Evolutionary conservation across 2,329 filamentous ascomycete species (phyloP).

Genomic region (Penicillium freii): DNA sequence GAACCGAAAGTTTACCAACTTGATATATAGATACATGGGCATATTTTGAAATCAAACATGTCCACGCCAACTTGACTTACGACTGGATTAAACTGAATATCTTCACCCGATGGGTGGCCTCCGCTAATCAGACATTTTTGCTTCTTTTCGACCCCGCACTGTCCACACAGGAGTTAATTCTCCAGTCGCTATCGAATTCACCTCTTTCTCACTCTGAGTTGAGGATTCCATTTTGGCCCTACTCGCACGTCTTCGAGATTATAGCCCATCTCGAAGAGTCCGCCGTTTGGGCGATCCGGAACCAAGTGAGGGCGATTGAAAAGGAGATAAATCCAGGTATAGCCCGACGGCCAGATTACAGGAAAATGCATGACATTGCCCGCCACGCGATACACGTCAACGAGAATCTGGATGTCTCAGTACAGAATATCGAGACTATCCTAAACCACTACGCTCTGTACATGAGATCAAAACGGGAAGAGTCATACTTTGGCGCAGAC

Average conservation of each 20-base stretch:
- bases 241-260: not conserved
- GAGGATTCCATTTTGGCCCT: not conserved
- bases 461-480: too few relatives aligned
- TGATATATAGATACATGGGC: conserved; percentile 16
- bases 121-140: not conserved
- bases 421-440: not conserved
- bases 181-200: not conserved
- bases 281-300: not conserved
- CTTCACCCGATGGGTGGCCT: conserved; percentile 7
- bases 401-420: not conserved
- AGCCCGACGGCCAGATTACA: not conserved
- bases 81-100: conserved; percentile 17
- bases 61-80: not conserved
- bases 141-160: not conserved
- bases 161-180: not conserved
- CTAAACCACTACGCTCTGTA: not conserved
- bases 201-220: not conserved
- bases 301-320: not conserved
- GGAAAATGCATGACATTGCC: not conserved
- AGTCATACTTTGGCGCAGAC: not conserved
- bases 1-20: not conserved
- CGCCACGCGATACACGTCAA: conserved; percentile 1
- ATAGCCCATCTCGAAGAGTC: not conserved
- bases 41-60: conserved; percentile 17
- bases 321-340: not conserved